Percentiles rank a stretch among this genome's conserved stretches.
Conservation (phyloP, 225 moss, liverwort and hornwort genomes). For the Physcomitrium patens region DNA sequence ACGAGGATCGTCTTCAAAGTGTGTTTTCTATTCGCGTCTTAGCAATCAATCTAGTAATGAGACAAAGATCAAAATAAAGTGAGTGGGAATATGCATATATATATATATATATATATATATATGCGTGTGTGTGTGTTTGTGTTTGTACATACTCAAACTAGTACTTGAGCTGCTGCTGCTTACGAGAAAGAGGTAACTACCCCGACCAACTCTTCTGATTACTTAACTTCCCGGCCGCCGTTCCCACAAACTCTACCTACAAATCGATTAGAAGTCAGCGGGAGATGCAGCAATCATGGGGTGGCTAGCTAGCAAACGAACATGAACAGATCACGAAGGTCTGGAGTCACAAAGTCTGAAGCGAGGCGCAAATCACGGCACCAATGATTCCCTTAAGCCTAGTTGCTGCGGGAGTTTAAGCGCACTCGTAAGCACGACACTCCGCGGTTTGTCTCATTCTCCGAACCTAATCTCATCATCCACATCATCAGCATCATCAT, state of each 20-base stretch:
- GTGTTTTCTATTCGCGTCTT: no score
- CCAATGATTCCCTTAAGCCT: background rate
- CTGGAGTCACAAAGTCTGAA: background rate
- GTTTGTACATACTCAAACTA: constrained; percentile 16
- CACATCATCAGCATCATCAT: background rate
- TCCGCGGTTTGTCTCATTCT: constrained; percentile 26
- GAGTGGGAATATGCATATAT: no score
- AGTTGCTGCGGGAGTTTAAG: background rate
- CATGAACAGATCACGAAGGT: constrained; percentile 8
- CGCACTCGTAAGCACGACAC: background rate
- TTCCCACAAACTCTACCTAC: background rate
- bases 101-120: no score
- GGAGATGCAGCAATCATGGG: constrained; percentile 38
- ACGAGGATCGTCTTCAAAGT: no score
- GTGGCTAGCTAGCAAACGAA: constrained; percentile 16
- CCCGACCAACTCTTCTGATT: constrained; percentile 28
- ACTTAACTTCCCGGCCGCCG: background rate
- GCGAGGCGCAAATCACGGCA: constrained; percentile 35
- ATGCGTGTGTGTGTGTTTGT: background rate
- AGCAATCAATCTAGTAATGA: background rate
- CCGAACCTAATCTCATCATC: background rate
- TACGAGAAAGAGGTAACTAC: background rate
- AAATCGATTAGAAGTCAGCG: constrained; percentile 42
- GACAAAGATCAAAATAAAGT: constrained; percentile 16
- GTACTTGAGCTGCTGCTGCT: constrained; percentile 19